phyloP scores from a whole-genome alignment of 164 flowering plant species.

The Aristolochia fimbriata region DNA sequence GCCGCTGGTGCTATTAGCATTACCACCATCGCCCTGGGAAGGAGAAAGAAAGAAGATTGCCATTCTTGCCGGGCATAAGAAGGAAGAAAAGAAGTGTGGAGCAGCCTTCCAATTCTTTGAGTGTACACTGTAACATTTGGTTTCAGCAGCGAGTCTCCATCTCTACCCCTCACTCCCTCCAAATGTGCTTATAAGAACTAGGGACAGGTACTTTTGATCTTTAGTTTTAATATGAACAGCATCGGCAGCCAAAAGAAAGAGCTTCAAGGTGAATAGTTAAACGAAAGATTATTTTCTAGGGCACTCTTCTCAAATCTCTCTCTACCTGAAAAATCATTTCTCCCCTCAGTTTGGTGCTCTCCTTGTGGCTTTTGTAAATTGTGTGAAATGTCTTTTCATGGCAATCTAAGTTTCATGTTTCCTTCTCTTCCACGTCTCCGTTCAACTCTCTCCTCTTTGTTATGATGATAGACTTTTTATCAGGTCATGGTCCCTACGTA shows the following conservation, averaged over 20 bases:
- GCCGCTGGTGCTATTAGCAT: too few species aligned
- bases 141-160: not conserved
- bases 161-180: not conserved
- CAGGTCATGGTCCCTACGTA: too few species aligned
- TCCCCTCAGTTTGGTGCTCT: constrained; percentile 1
- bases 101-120: constrained; percentile 28
- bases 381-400: constrained; percentile 13
- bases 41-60: constrained; percentile 3
- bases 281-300: constrained; percentile 13
- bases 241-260: constrained; percentile 15
- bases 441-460: too few species aligned
- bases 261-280: constrained; percentile 15
- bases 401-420: constrained; percentile 8
- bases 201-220: constrained; percentile 15
- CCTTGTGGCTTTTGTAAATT: constrained; percentile 17
- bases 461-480: too few species aligned
- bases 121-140: constrained; percentile 35
- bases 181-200: constrained; percentile 17
- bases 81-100: constrained; percentile 6
- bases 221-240: constrained; percentile 12
- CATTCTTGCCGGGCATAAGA: too few species aligned
- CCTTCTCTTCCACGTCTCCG: too few species aligned
- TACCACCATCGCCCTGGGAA: constrained; percentile 13
- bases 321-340: constrained; percentile 7
- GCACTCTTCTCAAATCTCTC: not conserved